Evolutionary conservation across 352 stramenopile species (phyloP).

Genomic region (Pythium scleroteichum): DNA sequence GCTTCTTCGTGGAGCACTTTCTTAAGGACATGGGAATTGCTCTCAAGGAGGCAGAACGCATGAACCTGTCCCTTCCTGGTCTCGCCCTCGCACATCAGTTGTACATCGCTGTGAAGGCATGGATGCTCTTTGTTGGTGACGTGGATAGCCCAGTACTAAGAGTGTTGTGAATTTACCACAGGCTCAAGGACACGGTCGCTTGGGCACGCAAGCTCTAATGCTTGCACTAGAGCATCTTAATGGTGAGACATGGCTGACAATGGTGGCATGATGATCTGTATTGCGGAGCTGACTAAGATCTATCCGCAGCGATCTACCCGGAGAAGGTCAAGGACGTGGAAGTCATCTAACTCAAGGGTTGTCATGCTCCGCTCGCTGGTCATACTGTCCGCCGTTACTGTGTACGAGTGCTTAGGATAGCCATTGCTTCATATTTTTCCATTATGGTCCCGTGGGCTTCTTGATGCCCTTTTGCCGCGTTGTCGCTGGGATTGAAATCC

Average conservation of each 20-base stretch:
- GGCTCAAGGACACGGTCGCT: slow-evolving; percentile 75
- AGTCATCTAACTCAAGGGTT: slow-evolving; percentile 28
- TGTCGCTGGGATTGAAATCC: too few species aligned
- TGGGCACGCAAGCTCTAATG: slow-evolving; percentile 87
- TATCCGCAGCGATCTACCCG: slow-evolving; percentile 11
- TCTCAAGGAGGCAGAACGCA: slow-evolving; percentile 81
- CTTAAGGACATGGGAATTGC: slow-evolving; percentile 92
- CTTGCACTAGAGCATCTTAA: slow-evolving; percentile 88
- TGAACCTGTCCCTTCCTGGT: slow-evolving; percentile 85
- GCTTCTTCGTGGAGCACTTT: slow-evolving; percentile 92
- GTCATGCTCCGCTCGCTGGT: not conserved
- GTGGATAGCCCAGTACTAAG: too few species aligned
- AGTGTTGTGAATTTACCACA: too few species aligned
- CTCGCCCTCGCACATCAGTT: slow-evolving; percentile 85
- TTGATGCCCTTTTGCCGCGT: too few species aligned
- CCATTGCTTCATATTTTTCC: too few species aligned
- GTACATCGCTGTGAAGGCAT: slow-evolving; percentile 82
- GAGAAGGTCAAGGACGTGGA: slow-evolving; percentile 34
- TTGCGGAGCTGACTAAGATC: slow-evolving; percentile 4
- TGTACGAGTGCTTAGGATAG: not conserved
- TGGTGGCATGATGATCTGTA: too few species aligned
- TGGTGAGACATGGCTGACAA: slow-evolving; percentile 32
- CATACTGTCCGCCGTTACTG: not conserved
- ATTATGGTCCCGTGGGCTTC: too few species aligned
- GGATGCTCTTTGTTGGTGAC: not conserved